Conservation (phyloP, 2,329 filamentous ascomycete genomes). For the Neonectria ditissima region DNA sequence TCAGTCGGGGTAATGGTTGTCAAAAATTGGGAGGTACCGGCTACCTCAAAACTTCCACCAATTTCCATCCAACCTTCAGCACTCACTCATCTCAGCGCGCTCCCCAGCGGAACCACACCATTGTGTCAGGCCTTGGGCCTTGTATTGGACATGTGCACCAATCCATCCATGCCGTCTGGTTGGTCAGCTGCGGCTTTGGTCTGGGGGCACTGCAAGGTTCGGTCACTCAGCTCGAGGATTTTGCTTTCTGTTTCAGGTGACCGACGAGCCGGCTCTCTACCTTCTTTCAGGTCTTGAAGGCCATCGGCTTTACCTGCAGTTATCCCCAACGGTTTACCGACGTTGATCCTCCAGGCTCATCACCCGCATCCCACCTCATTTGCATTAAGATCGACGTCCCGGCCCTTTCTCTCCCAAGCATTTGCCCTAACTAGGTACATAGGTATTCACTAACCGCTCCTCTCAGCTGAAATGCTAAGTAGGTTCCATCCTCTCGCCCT, state of each 20-base stretch:
- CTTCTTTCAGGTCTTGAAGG: neutral
- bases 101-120: neutral
- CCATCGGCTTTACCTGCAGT: neutral
- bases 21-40: neutral
- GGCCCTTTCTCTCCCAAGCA: neutral
- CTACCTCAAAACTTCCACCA: neutral
- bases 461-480: neutral
- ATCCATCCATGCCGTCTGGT: neutral
- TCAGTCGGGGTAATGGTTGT: neutral
- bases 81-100: neutral
- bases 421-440: neutral
- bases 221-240: neutral
- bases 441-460: neutral
- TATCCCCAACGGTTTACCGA: conserved; percentile 6
- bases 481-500: neutral
- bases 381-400: neutral
- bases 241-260: neutral
- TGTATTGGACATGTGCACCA: neutral
- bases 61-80: neutral
- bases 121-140: neutral
- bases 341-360: conserved; percentile 18
- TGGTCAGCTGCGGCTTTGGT: neutral
- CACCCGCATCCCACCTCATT: neutral
- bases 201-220: neutral
- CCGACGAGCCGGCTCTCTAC: neutral